Evolutionary conservation across 177 flowering plant genomes (phyloP), one percentile per base, ranked within the genome.

Genomic region (Telopea speciosissima): DNA sequence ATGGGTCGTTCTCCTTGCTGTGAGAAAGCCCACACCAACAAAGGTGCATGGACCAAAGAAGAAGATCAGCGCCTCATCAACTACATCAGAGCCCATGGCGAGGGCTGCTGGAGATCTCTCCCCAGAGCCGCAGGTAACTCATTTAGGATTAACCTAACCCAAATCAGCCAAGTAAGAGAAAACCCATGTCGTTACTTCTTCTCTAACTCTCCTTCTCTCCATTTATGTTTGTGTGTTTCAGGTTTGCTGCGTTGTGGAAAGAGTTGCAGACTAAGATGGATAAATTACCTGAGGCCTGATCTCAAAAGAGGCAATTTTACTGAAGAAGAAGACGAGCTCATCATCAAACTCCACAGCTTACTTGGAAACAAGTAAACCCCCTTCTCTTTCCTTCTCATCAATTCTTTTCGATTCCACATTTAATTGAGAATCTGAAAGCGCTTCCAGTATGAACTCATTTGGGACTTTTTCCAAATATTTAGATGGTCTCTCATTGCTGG

Each of bases 1-100:
- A 84, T 84, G 87, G 87, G 83, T 1, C 76, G 87, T 69, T 80
- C 87, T 36, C 87, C 87, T 21, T 84, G 87, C 54, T 84, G 87
- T 69, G 87, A 84, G 72, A 84, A 82, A 69, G 83, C 79, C 4
- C 87, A 84, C 69, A 84, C 83, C 66, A 84, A 84, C 81, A 82
- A 82, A 71, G 87, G 87, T 8, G 87, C 87, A 11, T 84, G 87
- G 87, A 84, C 81, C 62, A 84, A 80, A 69, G 85, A 84, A 68
- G 87, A 84, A 76, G 87, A 84, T 45, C 77, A 79, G 52, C 82
- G 82, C 66, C 85, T 84, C 70, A 76, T 82, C 24, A 73, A 68
- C 65, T 81, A 84, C 76, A 84, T 84, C 80, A 80, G 70, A 56
- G 19, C 69, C 52, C 77, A 77, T 58, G 79, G 79, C 24, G 79